Percentiles rank a stretch among this genome's conserved stretches.
Conservation (phyloP, 768 basidiomycete species). For the Panellus pusillus region DNA sequence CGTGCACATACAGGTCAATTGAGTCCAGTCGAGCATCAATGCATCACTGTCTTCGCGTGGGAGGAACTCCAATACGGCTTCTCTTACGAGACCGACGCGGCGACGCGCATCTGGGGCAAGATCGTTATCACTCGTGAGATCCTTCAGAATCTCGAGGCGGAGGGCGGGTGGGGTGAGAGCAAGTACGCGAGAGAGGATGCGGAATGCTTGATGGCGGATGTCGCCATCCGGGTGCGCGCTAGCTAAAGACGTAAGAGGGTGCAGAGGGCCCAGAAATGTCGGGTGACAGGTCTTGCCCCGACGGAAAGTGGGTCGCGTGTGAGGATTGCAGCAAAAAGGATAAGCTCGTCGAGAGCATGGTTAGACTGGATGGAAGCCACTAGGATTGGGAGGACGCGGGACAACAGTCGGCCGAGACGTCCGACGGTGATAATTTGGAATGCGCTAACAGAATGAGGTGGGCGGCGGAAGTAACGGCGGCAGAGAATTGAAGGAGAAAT, state of each 20-base stretch:
- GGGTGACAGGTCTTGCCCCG: constrained; percentile 32
- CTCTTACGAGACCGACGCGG: constrained; percentile 71
- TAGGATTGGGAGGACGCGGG: constrained; percentile 41
- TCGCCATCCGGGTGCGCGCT: constrained; percentile 61
- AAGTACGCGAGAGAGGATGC: constrained; percentile 56
- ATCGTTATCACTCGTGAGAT: constrained; percentile 48
- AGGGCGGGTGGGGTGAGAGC: constrained; percentile 45
- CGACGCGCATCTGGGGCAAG: constrained; percentile 69
- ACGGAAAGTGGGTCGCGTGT: constrained; percentile 22
- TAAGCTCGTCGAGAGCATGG: constrained; percentile 57
- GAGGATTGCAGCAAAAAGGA: constrained; percentile 49
- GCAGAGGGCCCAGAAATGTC: constrained; percentile 51
- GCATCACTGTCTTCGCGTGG: constrained; percentile 22
- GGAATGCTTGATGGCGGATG: constrained; percentile 61
- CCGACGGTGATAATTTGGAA: constrained; percentile 15
- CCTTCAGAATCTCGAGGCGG: constrained; percentile 55
- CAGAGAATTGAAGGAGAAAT: constrained; percentile 9
- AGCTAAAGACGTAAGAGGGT: constrained; percentile 52
- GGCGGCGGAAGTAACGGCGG: constrained; percentile 27
- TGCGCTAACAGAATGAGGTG: constrained; percentile 42
- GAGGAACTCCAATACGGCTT: constrained; percentile 57
- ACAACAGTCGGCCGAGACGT: constrained; percentile 26
- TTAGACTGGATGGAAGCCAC: constrained; percentile 55
- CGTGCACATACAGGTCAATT: too few relatives aligned
- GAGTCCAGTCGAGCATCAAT: too few relatives aligned